Conservation (phyloP, 768 basidiomycete species). For the Peribolospora kevripleyi region DNA sequence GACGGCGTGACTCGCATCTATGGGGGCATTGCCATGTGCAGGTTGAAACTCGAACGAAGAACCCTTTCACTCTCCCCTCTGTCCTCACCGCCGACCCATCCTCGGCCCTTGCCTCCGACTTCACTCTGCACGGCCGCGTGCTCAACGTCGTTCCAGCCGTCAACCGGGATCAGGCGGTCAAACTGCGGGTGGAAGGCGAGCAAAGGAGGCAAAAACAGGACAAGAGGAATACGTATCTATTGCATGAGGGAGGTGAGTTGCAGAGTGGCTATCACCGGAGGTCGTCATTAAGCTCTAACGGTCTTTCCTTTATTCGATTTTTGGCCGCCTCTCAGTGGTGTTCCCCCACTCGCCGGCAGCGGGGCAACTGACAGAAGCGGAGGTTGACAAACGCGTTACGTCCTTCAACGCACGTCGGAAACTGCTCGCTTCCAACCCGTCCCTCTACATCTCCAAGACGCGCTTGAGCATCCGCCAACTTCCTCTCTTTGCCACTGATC, state of each 20-base stretch:
- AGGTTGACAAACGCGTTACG: conserved; percentile 59
- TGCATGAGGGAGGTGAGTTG: conserved; percentile 72
- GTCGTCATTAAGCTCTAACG: neutral
- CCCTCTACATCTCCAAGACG: conserved; percentile 78
- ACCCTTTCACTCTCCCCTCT: conserved; percentile 28
- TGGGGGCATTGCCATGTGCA: too few relatives aligned
- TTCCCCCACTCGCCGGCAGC: conserved; percentile 68
- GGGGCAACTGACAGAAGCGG: conserved; percentile 37
- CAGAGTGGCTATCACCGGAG: neutral
- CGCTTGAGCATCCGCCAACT: conserved; percentile 84
- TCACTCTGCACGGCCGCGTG: conserved; percentile 78
- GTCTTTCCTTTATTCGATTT: neutral
- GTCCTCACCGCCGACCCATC: conserved; percentile 87
- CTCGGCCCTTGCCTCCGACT: conserved; percentile 46
- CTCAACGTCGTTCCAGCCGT: conserved; percentile 78
- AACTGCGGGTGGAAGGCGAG: conserved; percentile 70
- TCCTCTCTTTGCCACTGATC: conserved; percentile 70
- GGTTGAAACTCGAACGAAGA: conserved; percentile 3
- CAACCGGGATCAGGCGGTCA: conserved; percentile 62
- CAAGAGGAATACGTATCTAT: conserved; percentile 81
- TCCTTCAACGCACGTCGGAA: conserved; percentile 66
- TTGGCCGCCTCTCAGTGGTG: conserved; percentile 35
- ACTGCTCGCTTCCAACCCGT: conserved; percentile 72
- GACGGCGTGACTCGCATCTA: too few relatives aligned
- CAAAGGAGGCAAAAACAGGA: conserved; percentile 66